phyloP scores from a whole-genome alignment of 108 stramenopile genomes.

The Bacterosira constricta region DNA sequence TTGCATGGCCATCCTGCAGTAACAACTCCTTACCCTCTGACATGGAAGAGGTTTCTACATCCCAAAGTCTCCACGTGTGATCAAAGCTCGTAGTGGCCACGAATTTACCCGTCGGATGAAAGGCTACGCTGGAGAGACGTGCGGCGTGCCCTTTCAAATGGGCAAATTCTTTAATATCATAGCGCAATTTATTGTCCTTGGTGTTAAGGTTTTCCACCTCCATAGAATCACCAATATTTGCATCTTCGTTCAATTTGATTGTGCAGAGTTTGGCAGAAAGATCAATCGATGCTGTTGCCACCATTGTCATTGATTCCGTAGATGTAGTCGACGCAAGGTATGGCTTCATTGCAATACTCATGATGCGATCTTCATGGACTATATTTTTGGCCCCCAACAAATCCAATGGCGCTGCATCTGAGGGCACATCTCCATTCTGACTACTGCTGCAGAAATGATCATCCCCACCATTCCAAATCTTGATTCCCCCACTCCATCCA shows the following conservation, averaged over 20 bases:
- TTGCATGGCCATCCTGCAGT: conserved; percentile 95
- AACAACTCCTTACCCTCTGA: conserved; percentile 72
- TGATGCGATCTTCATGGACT: conserved; percentile 88
- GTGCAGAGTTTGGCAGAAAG: conserved; percentile 82
- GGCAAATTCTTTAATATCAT: conserved; percentile 64
- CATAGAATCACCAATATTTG: conserved; percentile 24
- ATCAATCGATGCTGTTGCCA: conserved; percentile 85
- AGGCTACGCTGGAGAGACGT: conserved; percentile 90
- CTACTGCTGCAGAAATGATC: conserved; percentile 17
- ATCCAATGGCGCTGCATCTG: conserved; percentile 54
- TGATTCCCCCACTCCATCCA: conserved; percentile 89
- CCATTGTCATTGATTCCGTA: conserved; percentile 29
- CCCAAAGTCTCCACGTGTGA: conserved; percentile 99
- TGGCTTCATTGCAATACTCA: conserved; percentile 73
- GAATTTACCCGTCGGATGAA: conserved; percentile 89
- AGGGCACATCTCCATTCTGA: background rate
- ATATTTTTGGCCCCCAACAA: conserved; percentile 59
- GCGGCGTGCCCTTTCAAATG: conserved; percentile 87
- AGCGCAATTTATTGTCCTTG: conserved; percentile 13
- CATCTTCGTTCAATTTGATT: conserved; percentile 42
- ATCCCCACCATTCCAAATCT: conserved; percentile 89
- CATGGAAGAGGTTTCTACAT: conserved; percentile 85
- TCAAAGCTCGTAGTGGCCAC: conserved; percentile 96
- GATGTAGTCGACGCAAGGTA: conserved; percentile 36
- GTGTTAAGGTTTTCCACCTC: conserved; percentile 40